Conservation (phyloP, 2,329 filamentous ascomycete species). For the Phoma sp. region DNA sequence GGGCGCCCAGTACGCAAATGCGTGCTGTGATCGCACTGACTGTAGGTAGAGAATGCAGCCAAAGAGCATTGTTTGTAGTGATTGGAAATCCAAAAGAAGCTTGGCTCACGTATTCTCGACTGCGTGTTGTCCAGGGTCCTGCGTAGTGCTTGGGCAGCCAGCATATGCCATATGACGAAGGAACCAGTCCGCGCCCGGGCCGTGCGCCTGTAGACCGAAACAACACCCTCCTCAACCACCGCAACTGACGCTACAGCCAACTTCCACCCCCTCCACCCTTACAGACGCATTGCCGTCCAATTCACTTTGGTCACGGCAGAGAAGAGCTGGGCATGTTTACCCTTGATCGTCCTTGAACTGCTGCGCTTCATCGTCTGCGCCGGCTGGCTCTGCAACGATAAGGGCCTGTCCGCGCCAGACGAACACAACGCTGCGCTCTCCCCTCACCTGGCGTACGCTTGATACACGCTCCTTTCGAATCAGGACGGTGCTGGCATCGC, state of each 20-base stretch:
- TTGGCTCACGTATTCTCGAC: slow-evolving; percentile 4
- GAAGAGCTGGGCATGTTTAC: slow-evolving; percentile 35
- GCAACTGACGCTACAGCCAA: slow-evolving; percentile 23
- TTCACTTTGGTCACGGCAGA: slow-evolving; percentile 52
- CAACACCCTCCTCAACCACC: slow-evolving; percentile 33
- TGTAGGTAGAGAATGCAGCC: not conserved
- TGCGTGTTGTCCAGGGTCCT: slow-evolving; percentile 11
- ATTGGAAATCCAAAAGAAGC: slow-evolving; percentile 4
- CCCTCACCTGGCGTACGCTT: slow-evolving; percentile 20
- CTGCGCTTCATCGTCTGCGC: slow-evolving; percentile 24
- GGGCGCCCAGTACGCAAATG: not conserved
- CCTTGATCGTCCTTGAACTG: slow-evolving; percentile 10
- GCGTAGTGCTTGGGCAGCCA: slow-evolving; percentile 19
- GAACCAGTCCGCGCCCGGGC: slow-evolving; percentile 5
- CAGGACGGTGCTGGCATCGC: slow-evolving; percentile 19
- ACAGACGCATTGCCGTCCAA: slow-evolving; percentile 49
- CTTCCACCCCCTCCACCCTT: slow-evolving; percentile 14
- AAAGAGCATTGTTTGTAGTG: slow-evolving; percentile 10
- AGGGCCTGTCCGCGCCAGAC: slow-evolving; percentile 30
- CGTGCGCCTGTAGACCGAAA: slow-evolving; percentile 35
- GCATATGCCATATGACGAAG: slow-evolving; percentile 28
- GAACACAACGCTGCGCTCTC: slow-evolving; percentile 17
- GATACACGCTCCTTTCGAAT: slow-evolving; percentile 20
- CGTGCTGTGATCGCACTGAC: not conserved
- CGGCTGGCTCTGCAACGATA: slow-evolving; percentile 28